Evolutionary conservation across 1,284 basidiomycete species (phyloP), one percentile per base, ranked within the genome.

Genomic region (Moesziomyces parantarcticus): DNA sequence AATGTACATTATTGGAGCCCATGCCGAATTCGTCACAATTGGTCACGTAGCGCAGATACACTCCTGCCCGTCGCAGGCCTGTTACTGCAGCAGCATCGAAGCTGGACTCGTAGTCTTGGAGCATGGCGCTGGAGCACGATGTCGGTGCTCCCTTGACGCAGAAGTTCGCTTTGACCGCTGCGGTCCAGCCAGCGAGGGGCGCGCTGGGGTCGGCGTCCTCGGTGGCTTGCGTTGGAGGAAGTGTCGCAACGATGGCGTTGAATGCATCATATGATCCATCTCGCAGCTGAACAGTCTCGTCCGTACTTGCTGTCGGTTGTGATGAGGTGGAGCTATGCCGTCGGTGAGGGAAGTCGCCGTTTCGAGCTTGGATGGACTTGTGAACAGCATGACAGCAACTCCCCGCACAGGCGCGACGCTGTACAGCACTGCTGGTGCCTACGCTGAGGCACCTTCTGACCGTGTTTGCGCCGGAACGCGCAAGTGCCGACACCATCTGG

Each of bases 11-110:
- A 43, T 42, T 65, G 13, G 76, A 80, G 1, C 96, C 96, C 96
- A 99, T 99, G 0, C 95, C 95, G 84, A 99, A 99, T 84, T 98
- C 96, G 83, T 99, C 96, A 84, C 94, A 94, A 82, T 97, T 97
- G 0, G 94, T 91, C 85, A 96, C 96, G 3, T 93, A 94, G 0
- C 91, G 80, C 14, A 98, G 88, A 10, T 88, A 83, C 0, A 91
- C 93, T 1, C 93, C 94, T 0, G 88, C 87, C 0, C 85, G 69
- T 1, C 87, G 85, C 0, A 99, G 85, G 2, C 89, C 84, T 1
- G 85, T 70, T 0, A 97, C 92, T 5, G 92, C 92, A 0, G 93
- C 94, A 47, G 96, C 94, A 81, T 94, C 92, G 79, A 92, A 94
- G 0, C 93, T 93, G 0, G 95, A 89, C 0, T 78, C 83, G 78